Evolutionary conservation across 179 eudicot species (phyloP).

Genomic region (Carnegiea gigantea): DNA sequence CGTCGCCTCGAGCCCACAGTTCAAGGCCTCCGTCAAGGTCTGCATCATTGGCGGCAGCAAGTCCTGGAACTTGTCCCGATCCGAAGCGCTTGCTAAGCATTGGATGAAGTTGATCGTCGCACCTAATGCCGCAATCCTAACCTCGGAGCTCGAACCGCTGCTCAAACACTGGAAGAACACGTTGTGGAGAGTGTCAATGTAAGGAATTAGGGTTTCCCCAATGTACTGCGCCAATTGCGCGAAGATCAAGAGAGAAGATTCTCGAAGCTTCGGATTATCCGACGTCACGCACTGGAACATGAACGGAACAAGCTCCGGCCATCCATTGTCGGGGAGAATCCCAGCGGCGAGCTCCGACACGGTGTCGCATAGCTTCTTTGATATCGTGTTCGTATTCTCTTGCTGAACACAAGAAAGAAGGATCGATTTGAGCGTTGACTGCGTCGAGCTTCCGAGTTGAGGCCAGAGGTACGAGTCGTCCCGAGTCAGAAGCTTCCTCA

Average conservation of each 20-base stretch:
- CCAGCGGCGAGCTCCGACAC: slow-evolving; percentile 33
- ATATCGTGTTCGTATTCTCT: slow-evolving; percentile 25
- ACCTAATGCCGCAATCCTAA: slow-evolving; percentile 19
- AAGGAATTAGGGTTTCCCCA: slow-evolving; percentile 21
- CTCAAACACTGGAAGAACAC: slow-evolving; percentile 19
- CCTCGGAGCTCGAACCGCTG: background rate
- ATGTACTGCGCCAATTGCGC: slow-evolving; percentile 17
- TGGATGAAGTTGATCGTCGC: slow-evolving; percentile 25
- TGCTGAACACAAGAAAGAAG: slow-evolving; percentile 21
- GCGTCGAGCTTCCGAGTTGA: slow-evolving; percentile 23
- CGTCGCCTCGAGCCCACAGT: slow-evolving; percentile 5
- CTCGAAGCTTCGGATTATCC: slow-evolving; percentile 12
- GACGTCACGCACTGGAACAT: slow-evolving; percentile 19
- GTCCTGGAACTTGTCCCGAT: slow-evolving; percentile 21
- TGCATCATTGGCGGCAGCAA: slow-evolving; percentile 23
- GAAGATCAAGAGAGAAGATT: slow-evolving; percentile 11
- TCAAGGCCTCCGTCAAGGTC: slow-evolving; percentile 18
- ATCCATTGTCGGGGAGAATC: slow-evolving; percentile 24
- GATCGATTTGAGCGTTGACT: slow-evolving; percentile 25
- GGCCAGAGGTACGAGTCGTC: slow-evolving; percentile 31
- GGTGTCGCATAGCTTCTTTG: slow-evolving; percentile 31
- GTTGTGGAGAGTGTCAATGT: slow-evolving; percentile 14
- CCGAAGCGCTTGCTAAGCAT: slow-evolving; percentile 5
- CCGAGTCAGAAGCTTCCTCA: slow-evolving; percentile 31
- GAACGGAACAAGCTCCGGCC: slow-evolving; percentile 36